A percentile compares a stretch with the other conserved stretches of the same genome.
phyloP scores from a whole-genome alignment of 768 basidiomycete genomes.

The Tricholoma sp. region DNA sequence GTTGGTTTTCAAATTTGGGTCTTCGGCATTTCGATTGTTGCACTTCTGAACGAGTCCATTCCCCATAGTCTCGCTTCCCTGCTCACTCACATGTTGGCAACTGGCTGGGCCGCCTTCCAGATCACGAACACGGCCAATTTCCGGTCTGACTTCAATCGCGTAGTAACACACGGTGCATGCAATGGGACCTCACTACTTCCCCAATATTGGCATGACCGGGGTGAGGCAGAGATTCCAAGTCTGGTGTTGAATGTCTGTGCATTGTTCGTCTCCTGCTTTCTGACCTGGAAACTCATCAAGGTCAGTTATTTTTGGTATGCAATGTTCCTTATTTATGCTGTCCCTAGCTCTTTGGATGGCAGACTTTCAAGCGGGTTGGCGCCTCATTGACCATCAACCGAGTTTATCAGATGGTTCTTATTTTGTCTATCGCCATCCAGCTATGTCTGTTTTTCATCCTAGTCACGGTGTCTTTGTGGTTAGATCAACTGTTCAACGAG shows the following conservation, averaged over 20 bases:
- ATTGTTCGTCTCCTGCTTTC: slow-evolving; percentile 52
- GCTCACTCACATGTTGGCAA: slow-evolving; percentile 67
- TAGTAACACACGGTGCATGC: slow-evolving; percentile 66
- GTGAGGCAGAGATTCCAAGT: slow-evolving; percentile 57
- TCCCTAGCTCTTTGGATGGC: slow-evolving; percentile 72
- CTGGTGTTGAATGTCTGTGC: slow-evolving; percentile 58
- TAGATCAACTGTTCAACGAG: slow-evolving; percentile 71
- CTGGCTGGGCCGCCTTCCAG: slow-evolving; percentile 69
- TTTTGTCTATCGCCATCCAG: slow-evolving; percentile 68
- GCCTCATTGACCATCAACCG: slow-evolving; percentile 70
- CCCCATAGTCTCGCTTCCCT: slow-evolving; percentile 75
- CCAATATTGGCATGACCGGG: slow-evolving; percentile 59
- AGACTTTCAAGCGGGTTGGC: slow-evolving; percentile 83
- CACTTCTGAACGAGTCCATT: slow-evolving; percentile 70
- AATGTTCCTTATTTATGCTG: not conserved
- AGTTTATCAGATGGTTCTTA: slow-evolving; percentile 67
- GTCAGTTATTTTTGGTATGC: slow-evolving; percentile 27
- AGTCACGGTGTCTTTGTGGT: slow-evolving; percentile 64
- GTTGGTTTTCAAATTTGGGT: slow-evolving; percentile 80
- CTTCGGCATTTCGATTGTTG: slow-evolving; percentile 70
- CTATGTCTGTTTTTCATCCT: slow-evolving; percentile 76
- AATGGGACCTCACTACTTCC: slow-evolving; percentile 47
- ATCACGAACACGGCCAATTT: slow-evolving; percentile 56
- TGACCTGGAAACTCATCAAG: slow-evolving; percentile 74
- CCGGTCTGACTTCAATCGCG: slow-evolving; percentile 45